phyloP scores from a whole-genome alignment of 345 rosid species.

The Camelina sativa region DNA sequence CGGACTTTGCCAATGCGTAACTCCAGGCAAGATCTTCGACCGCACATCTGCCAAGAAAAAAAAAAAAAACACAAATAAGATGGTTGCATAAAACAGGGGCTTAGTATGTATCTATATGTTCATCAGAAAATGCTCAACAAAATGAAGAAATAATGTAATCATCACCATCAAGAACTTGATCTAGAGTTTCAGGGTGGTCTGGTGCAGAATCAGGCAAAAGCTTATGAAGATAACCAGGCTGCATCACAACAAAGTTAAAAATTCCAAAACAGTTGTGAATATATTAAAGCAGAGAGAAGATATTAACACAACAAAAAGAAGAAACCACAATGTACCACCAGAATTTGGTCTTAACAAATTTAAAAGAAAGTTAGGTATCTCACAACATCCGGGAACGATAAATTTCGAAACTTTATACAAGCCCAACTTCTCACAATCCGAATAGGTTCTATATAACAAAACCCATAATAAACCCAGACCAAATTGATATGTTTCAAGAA shows the following conservation, averaged over 20 bases:
- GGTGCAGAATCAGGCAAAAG: slow-evolving; percentile 89
- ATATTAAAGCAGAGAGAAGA: background rate
- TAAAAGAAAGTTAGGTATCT: background rate
- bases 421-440: background rate
- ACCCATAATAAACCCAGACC: background rate
- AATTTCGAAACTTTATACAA: background rate
- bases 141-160: slow-evolving; percentile 20
- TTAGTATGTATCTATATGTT: background rate
- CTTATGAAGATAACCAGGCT: slow-evolving; percentile 85
- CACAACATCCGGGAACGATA: background rate
- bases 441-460: background rate
- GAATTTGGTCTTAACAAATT: too few relatives aligned
- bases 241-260: slow-evolving; percentile 28
- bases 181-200: slow-evolving; percentile 68
- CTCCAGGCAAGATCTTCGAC: slow-evolving; percentile 77
- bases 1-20: slow-evolving; percentile 95
- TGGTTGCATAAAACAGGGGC: background rate
- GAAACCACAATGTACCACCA: background rate
- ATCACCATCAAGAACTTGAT: slow-evolving; percentile 86
- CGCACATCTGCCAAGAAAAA: slow-evolving; percentile 59
- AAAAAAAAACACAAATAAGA: slow-evolving; percentile 1
- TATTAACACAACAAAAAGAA: background rate
- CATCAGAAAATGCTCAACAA: background rate
- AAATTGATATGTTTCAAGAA: background rate
- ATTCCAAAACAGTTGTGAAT: slow-evolving; percentile 1